A percentile compares a stretch with the other conserved stretches of the same genome.
Evolutionary conservation across 106 monocot genomes (phyloP).

Genomic region (Acorus calamus): DNA sequence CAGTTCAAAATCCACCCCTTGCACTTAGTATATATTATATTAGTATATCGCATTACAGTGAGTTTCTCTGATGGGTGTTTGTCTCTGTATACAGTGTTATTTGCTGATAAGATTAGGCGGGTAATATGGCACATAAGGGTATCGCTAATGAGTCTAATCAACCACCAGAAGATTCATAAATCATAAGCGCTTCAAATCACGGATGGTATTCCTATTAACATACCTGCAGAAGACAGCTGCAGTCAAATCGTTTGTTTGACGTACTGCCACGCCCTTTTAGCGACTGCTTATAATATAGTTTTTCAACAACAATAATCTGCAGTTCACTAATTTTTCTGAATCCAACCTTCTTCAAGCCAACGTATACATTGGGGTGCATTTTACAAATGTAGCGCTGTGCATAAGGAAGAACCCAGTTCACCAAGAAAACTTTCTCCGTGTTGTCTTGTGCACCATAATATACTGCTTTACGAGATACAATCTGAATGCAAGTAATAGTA

Average conservation of each 20-base stretch:
- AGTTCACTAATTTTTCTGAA: slow-evolving; percentile 33
- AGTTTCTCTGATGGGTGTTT: too few species aligned
- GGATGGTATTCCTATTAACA: neutral
- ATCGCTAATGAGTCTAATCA: too few species aligned
- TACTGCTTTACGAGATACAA: slow-evolving; percentile 79
- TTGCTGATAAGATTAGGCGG: too few species aligned
- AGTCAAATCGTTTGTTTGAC: slow-evolving; percentile 43
- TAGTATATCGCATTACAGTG: too few species aligned
- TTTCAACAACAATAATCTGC: slow-evolving; percentile 46
- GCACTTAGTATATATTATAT: too few species aligned
- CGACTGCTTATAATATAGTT: slow-evolving; percentile 53
- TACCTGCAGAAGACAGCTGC: slow-evolving; percentile 73
- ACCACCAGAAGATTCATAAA: too few species aligned
- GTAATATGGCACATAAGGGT: too few species aligned
- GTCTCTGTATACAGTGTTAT: too few species aligned
- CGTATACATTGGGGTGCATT: slow-evolving; percentile 35
- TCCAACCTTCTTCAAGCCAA: slow-evolving; percentile 26
- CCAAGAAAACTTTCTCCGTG: slow-evolving; percentile 37
- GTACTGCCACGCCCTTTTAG: slow-evolving; percentile 28
- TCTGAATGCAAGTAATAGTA: slow-evolving; percentile 22
- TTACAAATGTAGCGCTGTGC: slow-evolving; percentile 63
- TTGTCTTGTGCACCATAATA: slow-evolving; percentile 58
- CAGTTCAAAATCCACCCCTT: too few species aligned
- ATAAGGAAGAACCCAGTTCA: slow-evolving; percentile 80
- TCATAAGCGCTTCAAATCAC: too few species aligned